Conservation (phyloP, 2,329 filamentous ascomycete species). For the Talaromyces piceae region DNA sequence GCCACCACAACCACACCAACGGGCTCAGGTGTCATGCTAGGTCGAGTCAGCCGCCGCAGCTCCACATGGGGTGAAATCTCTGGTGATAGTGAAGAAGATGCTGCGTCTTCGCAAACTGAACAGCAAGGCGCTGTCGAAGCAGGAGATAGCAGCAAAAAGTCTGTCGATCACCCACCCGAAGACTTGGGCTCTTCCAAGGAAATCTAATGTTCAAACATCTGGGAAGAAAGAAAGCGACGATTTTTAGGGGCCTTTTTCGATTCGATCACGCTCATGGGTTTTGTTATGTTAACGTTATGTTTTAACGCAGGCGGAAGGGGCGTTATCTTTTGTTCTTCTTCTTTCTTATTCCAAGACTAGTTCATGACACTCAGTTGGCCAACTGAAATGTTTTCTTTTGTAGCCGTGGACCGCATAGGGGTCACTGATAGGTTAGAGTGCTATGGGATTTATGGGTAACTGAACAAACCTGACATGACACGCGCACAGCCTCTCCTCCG, state of each 20-base stretch:
- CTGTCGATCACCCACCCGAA: no score
- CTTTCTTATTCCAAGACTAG: not conserved
- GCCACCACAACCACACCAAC: conserved; percentile 7
- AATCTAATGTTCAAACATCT: not conserved
- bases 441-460: not conserved
- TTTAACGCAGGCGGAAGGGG: not conserved
- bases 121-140: conserved; percentile 4
- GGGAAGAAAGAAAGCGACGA: not conserved
- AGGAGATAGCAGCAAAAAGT: not conserved
- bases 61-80: conserved; percentile 40
- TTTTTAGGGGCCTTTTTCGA: not conserved
- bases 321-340: not conserved
- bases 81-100: conserved; percentile 24
- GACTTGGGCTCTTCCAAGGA: no score
- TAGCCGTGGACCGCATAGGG: not conserved
- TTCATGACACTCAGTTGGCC: no score
- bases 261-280: no score
- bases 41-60: conserved; percentile 35
- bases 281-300: not conserved
- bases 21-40: conserved; percentile 24
- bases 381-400: no score
- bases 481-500: no score
- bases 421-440: no score
- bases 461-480: no score
- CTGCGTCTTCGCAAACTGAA: not conserved